Evolutionary conservation across 306 rosid genomes (phyloP), one percentile per base, ranked within the genome.

Genomic region (Rubus parviflorus): DNA sequence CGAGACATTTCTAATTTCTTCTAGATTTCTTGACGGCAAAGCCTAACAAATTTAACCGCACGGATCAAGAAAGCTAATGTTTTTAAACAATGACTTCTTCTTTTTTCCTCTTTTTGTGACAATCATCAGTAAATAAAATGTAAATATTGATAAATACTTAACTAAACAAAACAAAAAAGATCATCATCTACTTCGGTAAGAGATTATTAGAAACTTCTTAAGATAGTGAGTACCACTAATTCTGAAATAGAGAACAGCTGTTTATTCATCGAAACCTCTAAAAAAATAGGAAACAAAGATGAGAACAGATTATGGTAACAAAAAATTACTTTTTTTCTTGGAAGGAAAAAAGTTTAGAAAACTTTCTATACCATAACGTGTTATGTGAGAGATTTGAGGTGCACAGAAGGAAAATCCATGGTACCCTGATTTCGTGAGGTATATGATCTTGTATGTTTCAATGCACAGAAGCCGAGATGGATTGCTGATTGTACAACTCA

Each of bases 391-490:
- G 62, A 51, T 69, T 73, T 73, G 66, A 73, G 77, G 53, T n/a
- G 19, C 8, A 15, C 47, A 73, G 41, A 56, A 53, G 3, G 68
- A 56, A 20, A 45, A 47, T 23, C 25, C 2, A 15, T 22, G 54
- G 77, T 41, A 22, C 23, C 42, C 23, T 22, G 38, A 20, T 56
- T 73, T 3, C 41, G 0, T 8, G 23, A 13, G 52, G 53, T 56
- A 7, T 42, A 57, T 42, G 54, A 42, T 56, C 23, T 56, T 64
- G 69, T 30, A 38, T 38, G 47, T 64, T 65, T 91, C 82, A 94
- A 79, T 93, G 96, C 84, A 90, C 97, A 13, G 96, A 91, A 77
- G 98, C 91, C 62, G 88, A 88, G 19, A 94, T 85, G 3, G 98
- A 86, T 42, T 84, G 92, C 79, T 90, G 97, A 77, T 86, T 91